Base-by-base conservation (phyloP, 805 yeast genomes). In the Metschnikowia cerradonensis region DNA sequence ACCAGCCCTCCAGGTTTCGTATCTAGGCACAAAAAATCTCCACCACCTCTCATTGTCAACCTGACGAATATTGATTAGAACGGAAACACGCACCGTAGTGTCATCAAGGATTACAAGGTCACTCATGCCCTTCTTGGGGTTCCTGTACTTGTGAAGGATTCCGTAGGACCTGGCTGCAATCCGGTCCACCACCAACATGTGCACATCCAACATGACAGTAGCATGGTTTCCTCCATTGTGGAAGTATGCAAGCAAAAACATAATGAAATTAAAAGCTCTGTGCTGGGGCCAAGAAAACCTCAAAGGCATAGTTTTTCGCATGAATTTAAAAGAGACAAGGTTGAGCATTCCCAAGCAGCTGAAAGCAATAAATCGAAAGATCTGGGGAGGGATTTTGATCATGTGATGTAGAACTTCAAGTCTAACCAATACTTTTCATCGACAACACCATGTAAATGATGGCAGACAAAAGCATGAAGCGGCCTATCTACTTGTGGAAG, bases 281-380 rank as follows among this genome's bases (percentile, higher is more conserved):
- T 77, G 81, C 52, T 74, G 76, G 30, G 71, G 17, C 61, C 48
- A 76, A 60, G 54, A 77, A 76, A 51, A 73, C 60, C 39, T 77
- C 81, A 52, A 66, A 77, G 3, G 77, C 70, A 47, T 61, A 63
- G 46, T 60, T 66, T 60, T 66, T 50, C 81, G 55, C 10, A 77
- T 58, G 34, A 67, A 58, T 47, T 63, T 65, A 15, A 69, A 39
- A 34, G 74, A 67, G 4, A 67, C 75, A 63, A 71, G 66, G 8
- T 66, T 66, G 48, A 76, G 56, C 40, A 74, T 43, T 22, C 64
- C 65, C 58, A 75, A 66, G 40, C 69, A 61, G 5, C 64, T 67
- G 52, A 67, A 72, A 2, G 80, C 73, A 41, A 77, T 76, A 60
- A 72, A 67, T 7, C 81, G 81, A 60, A 77, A 77, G n/a, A 73